These are phyloP conservation scores for Purshia tridentata DNA, from an alignment of 306 rosid genomes.

Conservation along the genomic window DNA sequence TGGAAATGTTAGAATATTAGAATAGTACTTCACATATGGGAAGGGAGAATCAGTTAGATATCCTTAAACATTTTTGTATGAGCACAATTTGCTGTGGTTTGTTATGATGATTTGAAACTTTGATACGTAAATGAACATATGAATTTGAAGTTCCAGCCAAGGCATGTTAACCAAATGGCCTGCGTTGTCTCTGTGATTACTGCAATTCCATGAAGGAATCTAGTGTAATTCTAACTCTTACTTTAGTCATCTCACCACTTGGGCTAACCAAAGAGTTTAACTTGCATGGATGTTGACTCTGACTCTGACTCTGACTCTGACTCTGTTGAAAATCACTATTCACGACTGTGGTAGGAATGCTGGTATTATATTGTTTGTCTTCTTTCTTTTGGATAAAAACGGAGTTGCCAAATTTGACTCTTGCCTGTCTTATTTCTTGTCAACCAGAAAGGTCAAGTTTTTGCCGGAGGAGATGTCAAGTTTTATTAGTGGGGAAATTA, in stretches of 20 bases:
- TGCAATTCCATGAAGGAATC: too few relatives aligned
- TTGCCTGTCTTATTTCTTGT: not conserved
- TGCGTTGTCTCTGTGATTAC: not conserved
- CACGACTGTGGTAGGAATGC: not conserved
- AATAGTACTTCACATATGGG: not conserved
- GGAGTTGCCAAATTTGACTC: not conserved
- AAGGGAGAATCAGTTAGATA: not conserved
- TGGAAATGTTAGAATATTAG: not conserved
- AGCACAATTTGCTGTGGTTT: not conserved
- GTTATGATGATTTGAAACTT: not conserved
- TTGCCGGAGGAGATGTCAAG: not conserved
- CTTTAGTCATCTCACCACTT: too few relatives aligned
- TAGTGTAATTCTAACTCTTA: not conserved
- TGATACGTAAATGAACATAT: not conserved
- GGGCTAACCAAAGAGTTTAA: not conserved
- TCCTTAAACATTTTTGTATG: not conserved
- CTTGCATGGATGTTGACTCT: not conserved
- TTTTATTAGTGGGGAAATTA: not conserved
- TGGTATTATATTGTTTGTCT: too few relatives aligned
- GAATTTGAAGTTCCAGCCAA: not conserved
- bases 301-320: too few relatives aligned
- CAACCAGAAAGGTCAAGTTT: constrained; percentile 8
- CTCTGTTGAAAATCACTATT: not conserved
- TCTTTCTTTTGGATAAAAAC: too few relatives aligned
- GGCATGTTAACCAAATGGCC: not conserved